Evolutionary conservation across 495 filamentous ascomycete species (phyloP).

Genomic region (Hapsidospora chrysogenum): DNA sequence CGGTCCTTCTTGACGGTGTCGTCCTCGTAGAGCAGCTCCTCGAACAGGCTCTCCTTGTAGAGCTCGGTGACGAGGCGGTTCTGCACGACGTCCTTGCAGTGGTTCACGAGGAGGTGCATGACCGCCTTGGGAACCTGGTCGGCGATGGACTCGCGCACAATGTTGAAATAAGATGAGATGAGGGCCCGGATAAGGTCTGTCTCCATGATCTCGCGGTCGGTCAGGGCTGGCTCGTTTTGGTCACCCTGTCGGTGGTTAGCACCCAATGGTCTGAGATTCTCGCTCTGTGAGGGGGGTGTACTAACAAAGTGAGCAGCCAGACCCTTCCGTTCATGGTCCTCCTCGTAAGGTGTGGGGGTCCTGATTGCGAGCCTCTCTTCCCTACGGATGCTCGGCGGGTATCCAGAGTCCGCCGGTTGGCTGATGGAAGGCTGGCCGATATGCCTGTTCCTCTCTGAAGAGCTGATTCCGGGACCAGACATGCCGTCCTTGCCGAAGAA

Average conservation of each 20-base stretch:
- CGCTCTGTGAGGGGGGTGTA: slow-evolving; percentile 10
- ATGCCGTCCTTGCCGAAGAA: slow-evolving; percentile 92
- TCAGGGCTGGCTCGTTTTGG: slow-evolving; percentile 63
- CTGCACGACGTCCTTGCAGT: slow-evolving; percentile 93
- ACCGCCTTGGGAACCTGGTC: slow-evolving; percentile 97
- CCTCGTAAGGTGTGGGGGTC: slow-evolving; percentile 13
- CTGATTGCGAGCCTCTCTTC: slow-evolving; percentile 40
- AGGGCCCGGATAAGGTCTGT: slow-evolving; percentile 92
- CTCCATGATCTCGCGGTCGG: slow-evolving; percentile 89
- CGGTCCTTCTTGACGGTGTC: slow-evolving; percentile 92
- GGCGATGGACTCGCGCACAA: slow-evolving; percentile 90
- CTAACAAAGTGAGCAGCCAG: slow-evolving; percentile 36
- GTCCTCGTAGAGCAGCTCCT: slow-evolving; percentile 91
- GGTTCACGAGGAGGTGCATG: slow-evolving; percentile 97
- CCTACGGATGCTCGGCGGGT: slow-evolving; percentile 64
- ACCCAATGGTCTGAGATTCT: slow-evolving; percentile 7
- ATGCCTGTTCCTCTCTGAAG: no score
- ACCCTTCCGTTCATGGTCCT: slow-evolving; percentile 15
- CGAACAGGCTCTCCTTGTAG: slow-evolving; percentile 85
- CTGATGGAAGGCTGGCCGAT: slow-evolving; percentile 60
- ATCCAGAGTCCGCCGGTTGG: no score
- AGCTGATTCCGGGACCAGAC: slow-evolving; percentile 12
- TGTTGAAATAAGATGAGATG: slow-evolving; percentile 96
- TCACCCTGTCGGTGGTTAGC: slow-evolving; percentile 14
- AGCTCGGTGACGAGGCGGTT: slow-evolving; percentile 91